These are phyloP conservation scores for Clonostachys rosea DNA, from an alignment of 2,329 filamentous ascomycete genomes.

Conservation along the genomic window DNA sequence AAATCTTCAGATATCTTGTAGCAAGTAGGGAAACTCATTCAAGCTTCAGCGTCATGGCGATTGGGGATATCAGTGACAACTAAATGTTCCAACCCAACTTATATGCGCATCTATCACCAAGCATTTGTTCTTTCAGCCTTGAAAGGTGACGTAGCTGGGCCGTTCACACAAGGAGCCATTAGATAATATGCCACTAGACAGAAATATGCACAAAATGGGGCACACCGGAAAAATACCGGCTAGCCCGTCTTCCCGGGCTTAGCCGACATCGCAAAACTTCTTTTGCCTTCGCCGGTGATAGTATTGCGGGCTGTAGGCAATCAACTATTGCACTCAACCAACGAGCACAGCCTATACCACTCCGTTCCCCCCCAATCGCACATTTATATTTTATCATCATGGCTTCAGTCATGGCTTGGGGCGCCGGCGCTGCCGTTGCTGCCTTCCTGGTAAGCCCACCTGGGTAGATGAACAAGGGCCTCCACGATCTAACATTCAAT, in stretches of 20 bases:
- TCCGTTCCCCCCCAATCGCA: neutral
- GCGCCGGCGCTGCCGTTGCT: conserved; percentile 43
- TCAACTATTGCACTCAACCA: too few species aligned
- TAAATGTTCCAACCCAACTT: too few species aligned
- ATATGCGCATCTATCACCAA: neutral
- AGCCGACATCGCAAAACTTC: conserved; percentile 1
- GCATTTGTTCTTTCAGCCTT: conserved; percentile 11
- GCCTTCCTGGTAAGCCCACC: conserved; percentile 40
- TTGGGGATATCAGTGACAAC: too few species aligned
- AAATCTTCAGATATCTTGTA: too few species aligned
- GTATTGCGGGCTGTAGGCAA: too few species aligned
- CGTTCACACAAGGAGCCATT: neutral
- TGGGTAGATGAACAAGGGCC: neutral
- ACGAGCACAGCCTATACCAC: too few species aligned
- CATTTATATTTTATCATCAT: conserved; percentile 14
- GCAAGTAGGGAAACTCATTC: too few species aligned
- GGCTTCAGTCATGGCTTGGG: conserved; percentile 39
- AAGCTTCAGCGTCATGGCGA: too few species aligned
- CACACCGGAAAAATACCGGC: too few species aligned
- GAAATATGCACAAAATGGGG: too few species aligned
- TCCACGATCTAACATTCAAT: conserved; percentile 5
- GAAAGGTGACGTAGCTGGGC: neutral
- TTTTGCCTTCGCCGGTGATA: neutral
- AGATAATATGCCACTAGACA: too few species aligned
- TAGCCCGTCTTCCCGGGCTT: neutral